Evolutionary conservation across 768 basidiomycete species (phyloP).

Genomic region (Mycena maculata): DNA sequence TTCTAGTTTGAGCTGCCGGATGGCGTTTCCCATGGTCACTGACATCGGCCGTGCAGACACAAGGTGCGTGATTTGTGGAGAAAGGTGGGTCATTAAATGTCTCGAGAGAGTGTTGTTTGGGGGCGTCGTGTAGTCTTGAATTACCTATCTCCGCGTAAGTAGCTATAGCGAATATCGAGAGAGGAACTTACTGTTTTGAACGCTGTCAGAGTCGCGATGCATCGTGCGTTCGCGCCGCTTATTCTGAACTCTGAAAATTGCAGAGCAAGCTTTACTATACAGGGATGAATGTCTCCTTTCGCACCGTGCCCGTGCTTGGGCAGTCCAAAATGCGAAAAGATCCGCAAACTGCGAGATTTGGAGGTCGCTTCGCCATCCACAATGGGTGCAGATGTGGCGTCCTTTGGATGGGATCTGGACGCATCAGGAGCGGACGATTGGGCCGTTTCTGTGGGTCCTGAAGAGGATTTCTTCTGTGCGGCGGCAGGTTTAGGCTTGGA

Average conservation of each 20-base stretch:
- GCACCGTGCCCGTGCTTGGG: conserved; percentile 68
- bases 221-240: conserved; percentile 94
- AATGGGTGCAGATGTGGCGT: conserved; percentile 28
- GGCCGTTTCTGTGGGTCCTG: conserved; percentile 42
- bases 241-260: conserved; percentile 94
- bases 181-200: conserved; percentile 84
- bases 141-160: conserved; percentile 65
- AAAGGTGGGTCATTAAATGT: conserved; percentile 91
- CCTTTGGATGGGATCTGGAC: conserved; percentile 23
- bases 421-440: conserved; percentile 36
- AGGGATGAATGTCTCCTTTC: conserved; percentile 93
- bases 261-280: conserved; percentile 85
- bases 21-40: conserved; percentile 94
- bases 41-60: conserved; percentile 91
- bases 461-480: conserved; percentile 40
- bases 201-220: conserved; percentile 90
- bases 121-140: conserved; percentile 90
- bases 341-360: conserved; percentile 75
- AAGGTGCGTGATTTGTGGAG: conserved; percentile 92
- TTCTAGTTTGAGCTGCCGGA: conserved; percentile 93
- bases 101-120: conserved; percentile 87
- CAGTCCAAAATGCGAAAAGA: conserved; percentile 88
- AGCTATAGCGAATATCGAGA: conserved; percentile 12
- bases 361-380: conserved; percentile 48
- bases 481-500: conserved; percentile 41